These are phyloP conservation scores for Phytophthora agathidicida DNA, from an alignment of 352 stramenopile genomes.

Conservation along the genomic window DNA sequence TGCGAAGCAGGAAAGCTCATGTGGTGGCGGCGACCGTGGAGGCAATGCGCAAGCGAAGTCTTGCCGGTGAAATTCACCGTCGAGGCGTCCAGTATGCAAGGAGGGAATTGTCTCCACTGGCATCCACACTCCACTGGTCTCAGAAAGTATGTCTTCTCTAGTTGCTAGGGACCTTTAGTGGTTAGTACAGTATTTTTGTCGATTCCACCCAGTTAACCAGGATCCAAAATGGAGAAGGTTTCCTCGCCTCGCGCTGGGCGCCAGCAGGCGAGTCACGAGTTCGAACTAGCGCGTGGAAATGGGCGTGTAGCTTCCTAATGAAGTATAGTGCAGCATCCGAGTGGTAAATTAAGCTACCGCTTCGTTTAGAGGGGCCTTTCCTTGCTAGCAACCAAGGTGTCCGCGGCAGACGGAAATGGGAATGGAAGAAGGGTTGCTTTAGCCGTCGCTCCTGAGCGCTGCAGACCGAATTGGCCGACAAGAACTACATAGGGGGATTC, in stretches of 20 bases:
- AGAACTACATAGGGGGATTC: conserved; percentile 13
- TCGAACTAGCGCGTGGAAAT: neutral
- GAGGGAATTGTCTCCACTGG: neutral
- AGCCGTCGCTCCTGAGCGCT: neutral
- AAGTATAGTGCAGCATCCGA: conserved; percentile 9
- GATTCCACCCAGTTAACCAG: neutral
- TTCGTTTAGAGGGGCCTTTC: conserved; percentile 9
- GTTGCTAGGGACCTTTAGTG: neutral
- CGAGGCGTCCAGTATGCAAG: neutral
- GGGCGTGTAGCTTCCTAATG: neutral
- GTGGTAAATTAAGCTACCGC: conserved; percentile 6
- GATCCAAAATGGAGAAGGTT: conserved; percentile 10
- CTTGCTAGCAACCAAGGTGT: conserved; percentile 13
- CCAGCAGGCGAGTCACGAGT: neutral
- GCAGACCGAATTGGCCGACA: conserved; percentile 1
- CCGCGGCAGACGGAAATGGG: conserved; percentile 14
- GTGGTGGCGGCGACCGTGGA: too few species aligned
- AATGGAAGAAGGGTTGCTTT: conserved; percentile 20
- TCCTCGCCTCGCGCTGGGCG: conserved; percentile 7
- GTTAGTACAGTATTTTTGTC: neutral
- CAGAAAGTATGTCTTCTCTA: neutral
- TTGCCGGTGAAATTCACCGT: conserved; percentile 1
- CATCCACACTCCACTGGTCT: neutral
- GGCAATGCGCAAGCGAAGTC: conserved; percentile 19
- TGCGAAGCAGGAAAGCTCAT: too few species aligned